These are phyloP conservation scores for Magnaporthiopsis rhizophila DNA, from an alignment of 2,329 filamentous ascomycete species.

Conservation along the genomic window DNA sequence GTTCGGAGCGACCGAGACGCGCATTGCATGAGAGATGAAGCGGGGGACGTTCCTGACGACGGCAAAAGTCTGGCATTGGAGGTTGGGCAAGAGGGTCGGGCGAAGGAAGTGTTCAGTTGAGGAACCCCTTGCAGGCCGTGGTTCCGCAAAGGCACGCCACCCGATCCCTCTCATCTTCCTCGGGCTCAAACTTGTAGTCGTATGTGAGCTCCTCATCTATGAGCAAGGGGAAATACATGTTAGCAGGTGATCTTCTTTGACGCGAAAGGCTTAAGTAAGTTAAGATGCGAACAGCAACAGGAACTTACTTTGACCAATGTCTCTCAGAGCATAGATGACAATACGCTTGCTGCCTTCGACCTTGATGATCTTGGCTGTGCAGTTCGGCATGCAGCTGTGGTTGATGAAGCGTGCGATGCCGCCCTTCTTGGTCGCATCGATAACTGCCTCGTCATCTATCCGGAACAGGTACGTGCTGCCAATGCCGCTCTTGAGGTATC, in stretches of 20 bases:
- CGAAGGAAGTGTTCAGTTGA: conserved; percentile 58
- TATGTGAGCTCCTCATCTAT: conserved; percentile 97
- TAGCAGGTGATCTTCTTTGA: conserved; percentile 7
- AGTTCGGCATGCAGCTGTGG: conserved; percentile 96
- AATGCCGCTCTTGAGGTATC: conserved; percentile 92
- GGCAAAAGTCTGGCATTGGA: background rate
- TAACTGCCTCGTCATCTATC: conserved; percentile 94
- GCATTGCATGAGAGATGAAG: background rate
- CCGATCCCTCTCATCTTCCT: conserved; percentile 87
- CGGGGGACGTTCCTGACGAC: background rate
- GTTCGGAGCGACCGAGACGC: background rate
- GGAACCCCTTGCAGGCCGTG: conserved; percentile 94
- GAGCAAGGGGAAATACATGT: conserved; percentile 1
- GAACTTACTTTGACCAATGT: conserved; percentile 88
- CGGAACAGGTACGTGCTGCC: conserved; percentile 96
- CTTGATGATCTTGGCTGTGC: conserved; percentile 98
- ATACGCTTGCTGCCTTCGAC: conserved; percentile 97
- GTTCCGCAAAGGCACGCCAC: conserved; percentile 97
- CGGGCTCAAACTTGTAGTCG: conserved; percentile 99
- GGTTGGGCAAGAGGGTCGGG: background rate
- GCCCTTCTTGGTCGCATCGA: conserved; percentile 97
- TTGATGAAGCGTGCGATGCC: conserved; percentile 99
- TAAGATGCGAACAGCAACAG: background rate
- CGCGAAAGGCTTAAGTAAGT: background rate
- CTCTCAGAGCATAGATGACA: conserved; percentile 94